Evolutionary conservation across 1,284 basidiomycete species (phyloP), one percentile per base, ranked within the genome.

Genomic region (Earliella scabrosa): DNA sequence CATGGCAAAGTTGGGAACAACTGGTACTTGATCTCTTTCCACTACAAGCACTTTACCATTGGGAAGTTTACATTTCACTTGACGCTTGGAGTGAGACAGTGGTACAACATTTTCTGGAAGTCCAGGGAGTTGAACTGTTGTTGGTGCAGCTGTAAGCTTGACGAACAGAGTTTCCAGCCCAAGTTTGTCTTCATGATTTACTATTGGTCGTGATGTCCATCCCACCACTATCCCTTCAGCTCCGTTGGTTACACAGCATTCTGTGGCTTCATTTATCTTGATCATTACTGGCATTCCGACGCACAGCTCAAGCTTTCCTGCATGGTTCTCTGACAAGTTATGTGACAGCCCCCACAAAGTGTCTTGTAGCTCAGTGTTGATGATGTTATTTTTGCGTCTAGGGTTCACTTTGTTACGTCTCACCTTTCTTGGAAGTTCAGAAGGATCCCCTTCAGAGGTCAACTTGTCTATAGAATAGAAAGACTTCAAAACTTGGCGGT

Each of bases 1-100:
- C 70, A 77, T 78, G 3, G 72, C 67, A 71, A 78, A 78, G 52
- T 77, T 76, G 0, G 70, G 70, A 0, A 77, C 31, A 0, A 77
- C 59, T 10, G 67, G 53, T 0, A 78, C 71, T 56, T 79, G 77
- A 3, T 60, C 50, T 13, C 73, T 45, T 0, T 39, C 47, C 11
- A 78, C 63, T 7, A 26, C 27, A 2, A 73, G 32, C 2, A 13
- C 36, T n/a, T 34, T 50, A 43, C 69, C 73, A 66, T 71, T 64
- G 16, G 68, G 66, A 2, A 76, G 26, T 8, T 39, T 35, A 35
- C 53, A 61, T 4, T 62, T 63, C 4, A 58, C 61, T 2, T 45
- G 64, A 3, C 58, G 47, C 1, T n/a, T n/a, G n/a, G 47, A 11
- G 7, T 35, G 44, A n/a, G 52, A 24, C 1, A 79, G 46, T 10